These are phyloP conservation scores for Scenedesmus sp. DNA, from an alignment of 163 green algal species.

Conservation along the genomic window DNA sequence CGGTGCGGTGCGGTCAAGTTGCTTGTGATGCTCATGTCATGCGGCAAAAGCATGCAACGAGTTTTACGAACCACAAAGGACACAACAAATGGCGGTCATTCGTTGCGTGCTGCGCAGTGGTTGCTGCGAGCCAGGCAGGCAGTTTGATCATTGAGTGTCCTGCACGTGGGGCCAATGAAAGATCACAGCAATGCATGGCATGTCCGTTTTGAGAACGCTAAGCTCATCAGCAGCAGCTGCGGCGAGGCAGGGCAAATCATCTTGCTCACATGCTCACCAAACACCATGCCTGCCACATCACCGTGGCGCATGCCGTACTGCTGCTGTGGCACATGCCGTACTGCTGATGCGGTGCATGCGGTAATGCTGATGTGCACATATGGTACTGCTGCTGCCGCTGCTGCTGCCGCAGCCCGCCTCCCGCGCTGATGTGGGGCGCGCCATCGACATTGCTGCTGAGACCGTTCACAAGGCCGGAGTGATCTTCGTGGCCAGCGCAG, in stretches of 20 bases:
- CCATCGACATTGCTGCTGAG: constrained; percentile 66
- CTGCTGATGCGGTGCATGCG: background rate
- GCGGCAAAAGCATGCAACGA: too few relatives aligned
- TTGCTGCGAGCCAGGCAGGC: too few relatives aligned
- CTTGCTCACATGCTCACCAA: background rate
- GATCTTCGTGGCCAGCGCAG: constrained; percentile 86
- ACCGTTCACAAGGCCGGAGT: constrained; percentile 89
- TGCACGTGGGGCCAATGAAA: background rate
- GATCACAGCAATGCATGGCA: background rate
- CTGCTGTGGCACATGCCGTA: background rate
- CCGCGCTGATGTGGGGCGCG: constrained; percentile 66
- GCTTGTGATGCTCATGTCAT: background rate
- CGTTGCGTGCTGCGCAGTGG: too few relatives aligned
- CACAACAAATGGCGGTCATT: too few relatives aligned
- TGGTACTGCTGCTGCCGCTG: background rate
- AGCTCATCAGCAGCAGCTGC: background rate
- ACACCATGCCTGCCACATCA: too few relatives aligned
- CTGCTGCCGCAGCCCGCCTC: constrained; percentile 2
- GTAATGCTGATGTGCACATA: background rate
- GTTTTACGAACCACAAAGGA: too few relatives aligned
- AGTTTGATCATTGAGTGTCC: too few relatives aligned
- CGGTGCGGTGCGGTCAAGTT: background rate
- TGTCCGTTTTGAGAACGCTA: background rate
- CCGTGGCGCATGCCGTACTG: background rate
- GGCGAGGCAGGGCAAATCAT: background rate